Conservation (phyloP, 2,329 filamentous ascomycete genomes). For the Lecanoromycetidae sp. region DNA sequence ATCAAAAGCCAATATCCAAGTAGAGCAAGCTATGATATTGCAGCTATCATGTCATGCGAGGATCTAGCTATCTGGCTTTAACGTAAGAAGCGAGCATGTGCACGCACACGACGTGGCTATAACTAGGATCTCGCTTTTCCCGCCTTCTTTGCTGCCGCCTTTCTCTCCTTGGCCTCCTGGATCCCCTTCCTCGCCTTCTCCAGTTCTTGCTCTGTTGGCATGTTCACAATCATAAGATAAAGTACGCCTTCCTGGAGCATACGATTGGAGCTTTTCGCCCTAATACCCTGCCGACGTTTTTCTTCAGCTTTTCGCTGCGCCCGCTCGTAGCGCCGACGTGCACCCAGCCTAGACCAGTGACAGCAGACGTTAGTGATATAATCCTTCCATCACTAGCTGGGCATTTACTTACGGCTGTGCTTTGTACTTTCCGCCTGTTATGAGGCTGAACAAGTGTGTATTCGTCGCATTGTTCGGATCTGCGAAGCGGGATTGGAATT, state of each 20-base stretch:
- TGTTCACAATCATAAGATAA: slow-evolving; percentile 1
- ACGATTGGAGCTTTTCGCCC: background rate
- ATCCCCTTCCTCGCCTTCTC: background rate
- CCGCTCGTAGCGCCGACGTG: background rate
- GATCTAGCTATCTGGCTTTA: too few relatives aligned
- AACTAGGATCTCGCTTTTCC: too few relatives aligned
- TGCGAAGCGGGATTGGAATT: slow-evolving; percentile 31
- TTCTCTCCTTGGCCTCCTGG: background rate
- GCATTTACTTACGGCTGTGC: background rate
- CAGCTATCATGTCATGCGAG: too few relatives aligned
- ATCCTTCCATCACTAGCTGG: too few relatives aligned
- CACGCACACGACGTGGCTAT: too few relatives aligned
- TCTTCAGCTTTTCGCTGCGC: background rate
- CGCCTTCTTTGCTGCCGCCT: background rate
- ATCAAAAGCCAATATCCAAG: too few relatives aligned
- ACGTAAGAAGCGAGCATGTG: too few relatives aligned
- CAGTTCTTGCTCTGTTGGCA: slow-evolving; percentile 2
- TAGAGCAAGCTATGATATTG: too few relatives aligned
- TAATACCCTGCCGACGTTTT: background rate
- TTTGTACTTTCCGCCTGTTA: slow-evolving; percentile 34
- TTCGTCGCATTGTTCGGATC: slow-evolving; percentile 37
- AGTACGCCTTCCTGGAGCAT: background rate
- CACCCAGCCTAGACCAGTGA: background rate
- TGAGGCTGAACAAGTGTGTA: slow-evolving; percentile 35
- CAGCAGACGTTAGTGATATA: background rate